Base-by-base conservation (phyloP, 2,329 filamentous ascomycete genomes). In the Alternaria infectoria region DNA sequence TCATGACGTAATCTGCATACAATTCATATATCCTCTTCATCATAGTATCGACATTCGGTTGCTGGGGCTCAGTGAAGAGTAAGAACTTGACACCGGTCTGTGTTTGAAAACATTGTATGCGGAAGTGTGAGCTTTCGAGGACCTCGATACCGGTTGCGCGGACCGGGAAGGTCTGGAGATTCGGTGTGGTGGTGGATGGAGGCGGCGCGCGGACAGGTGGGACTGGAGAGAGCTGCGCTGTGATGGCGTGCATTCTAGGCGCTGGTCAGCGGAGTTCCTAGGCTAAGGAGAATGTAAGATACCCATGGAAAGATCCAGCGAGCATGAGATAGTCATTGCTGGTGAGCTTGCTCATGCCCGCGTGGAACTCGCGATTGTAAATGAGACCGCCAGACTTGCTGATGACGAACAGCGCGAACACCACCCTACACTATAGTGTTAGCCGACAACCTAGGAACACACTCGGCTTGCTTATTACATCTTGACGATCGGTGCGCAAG, bases 1-100 rank as follows among this genome's bases (percentile, higher is more conserved):
- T 99, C 93, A 97, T 98, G 71, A 99, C 96, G 79, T 93, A 98
- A 81, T 99, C 96, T 54, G 93, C 88, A 83, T 98, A 99, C 56
- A 98, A 83, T 79, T 98, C 96, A 80, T 99, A 98, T 73, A 97
- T 90, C 79, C 89, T 91, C 77, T 89, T 87, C 71, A 97, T 90
- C 47, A 95, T 91, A 12, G 88, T 86, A 73, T 98, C 96, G 43
- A 96, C 90, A 75, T 96, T 97, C 52, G 90, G 88, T 83, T 96
- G 94, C 68, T 93, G 89, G 15, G 90, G 90, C 81, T 98, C 96
- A 59, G 96, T 97, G 79, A 99, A 97, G 58, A 99, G 86, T 43
- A 99, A 83, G 79, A 99, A 99, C 81, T 99, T 99, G 62, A 90
- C 95, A 30, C 96, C 96, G 3, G 96, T 98, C 73, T 96, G 81